A percentile compares a stretch with the other conserved stretches of the same genome.
phyloP scores from a whole-genome alignment of 1,284 basidiomycete species.

The Leccinum cinnamomeum region DNA sequence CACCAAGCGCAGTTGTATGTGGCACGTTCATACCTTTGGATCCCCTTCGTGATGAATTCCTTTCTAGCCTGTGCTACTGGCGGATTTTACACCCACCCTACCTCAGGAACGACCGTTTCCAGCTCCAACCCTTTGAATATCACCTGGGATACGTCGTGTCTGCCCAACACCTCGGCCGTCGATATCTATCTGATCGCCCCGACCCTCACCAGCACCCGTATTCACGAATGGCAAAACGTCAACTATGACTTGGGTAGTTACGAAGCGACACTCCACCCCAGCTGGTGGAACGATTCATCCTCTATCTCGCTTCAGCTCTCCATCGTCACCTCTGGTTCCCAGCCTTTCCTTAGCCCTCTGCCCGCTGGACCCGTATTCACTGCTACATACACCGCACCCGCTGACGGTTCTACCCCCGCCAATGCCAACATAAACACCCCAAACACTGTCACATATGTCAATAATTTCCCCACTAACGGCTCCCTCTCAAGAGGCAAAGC shows the following conservation, averaged over 20 bases:
- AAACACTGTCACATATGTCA: slow-evolving; percentile 40
- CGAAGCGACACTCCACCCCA: slow-evolving; percentile 55
- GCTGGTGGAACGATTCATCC: slow-evolving; percentile 76
- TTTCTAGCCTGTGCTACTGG: slow-evolving; percentile 52
- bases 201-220: slow-evolving; percentile 40
- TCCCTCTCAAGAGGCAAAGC: slow-evolving; percentile 58
- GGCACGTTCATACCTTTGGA: background rate
- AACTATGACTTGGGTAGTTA: slow-evolving; percentile 57
- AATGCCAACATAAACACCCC: slow-evolving; percentile 40
- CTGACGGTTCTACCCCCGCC: slow-evolving; percentile 44
- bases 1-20: slow-evolving; percentile 25
- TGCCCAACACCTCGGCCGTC: slow-evolving; percentile 44
- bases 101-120: slow-evolving; percentile 51
- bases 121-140: slow-evolving; percentile 59
- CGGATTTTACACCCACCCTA: slow-evolving; percentile 69
- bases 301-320: slow-evolving; percentile 60
- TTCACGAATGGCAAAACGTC: slow-evolving; percentile 68
- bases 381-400: slow-evolving; percentile 56
- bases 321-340: slow-evolving; percentile 58
- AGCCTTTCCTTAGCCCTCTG: slow-evolving; percentile 55
- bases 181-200: slow-evolving; percentile 80
- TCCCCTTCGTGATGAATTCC: slow-evolving; percentile 6
- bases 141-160: slow-evolving; percentile 69
- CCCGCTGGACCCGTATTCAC: slow-evolving; percentile 75
- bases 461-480: slow-evolving; percentile 39